Conservation (phyloP, 75 land plant genomes). For the Pinus taeda region DNA sequence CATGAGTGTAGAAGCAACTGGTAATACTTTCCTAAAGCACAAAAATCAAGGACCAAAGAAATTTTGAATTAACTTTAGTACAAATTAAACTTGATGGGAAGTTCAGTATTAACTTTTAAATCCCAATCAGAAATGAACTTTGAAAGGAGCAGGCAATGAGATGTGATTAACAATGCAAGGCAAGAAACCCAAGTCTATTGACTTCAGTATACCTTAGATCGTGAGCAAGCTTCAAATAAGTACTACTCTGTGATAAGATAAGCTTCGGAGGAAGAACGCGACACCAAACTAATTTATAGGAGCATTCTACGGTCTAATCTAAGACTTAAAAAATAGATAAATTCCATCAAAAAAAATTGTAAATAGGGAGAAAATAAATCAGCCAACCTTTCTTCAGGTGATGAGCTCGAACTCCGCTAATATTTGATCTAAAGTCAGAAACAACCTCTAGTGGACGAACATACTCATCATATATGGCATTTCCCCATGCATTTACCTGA, state of each 20-base stretch:
- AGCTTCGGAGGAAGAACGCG: background rate
- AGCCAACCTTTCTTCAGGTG: constrained; percentile 71
- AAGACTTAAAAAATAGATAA: background rate
- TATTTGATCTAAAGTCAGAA: constrained; percentile 81
- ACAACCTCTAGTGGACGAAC: constrained; percentile 82
- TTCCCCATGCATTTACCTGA: constrained; percentile 93
- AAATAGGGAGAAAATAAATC: background rate
- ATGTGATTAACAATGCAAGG: background rate
- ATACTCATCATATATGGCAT: constrained; percentile 92
- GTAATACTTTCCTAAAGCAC: background rate
- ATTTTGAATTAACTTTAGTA: background rate
- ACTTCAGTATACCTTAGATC: background rate
- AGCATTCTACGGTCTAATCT: background rate
- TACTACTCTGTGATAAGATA: background rate
- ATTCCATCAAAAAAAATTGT: background rate
- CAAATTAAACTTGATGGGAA: background rate
- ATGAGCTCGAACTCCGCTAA: constrained; percentile 82
- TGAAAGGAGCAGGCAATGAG: background rate
- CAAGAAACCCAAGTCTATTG: background rate
- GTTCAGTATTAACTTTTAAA: background rate
- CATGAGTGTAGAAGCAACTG: background rate
- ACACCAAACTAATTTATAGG: background rate
- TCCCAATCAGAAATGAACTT: background rate
- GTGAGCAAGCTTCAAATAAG: background rate
- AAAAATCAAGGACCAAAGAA: background rate